Evolutionary conservation across 768 basidiomycete genomes (phyloP), one percentile per base, ranked within the genome.

Genomic region (Lentinula lateritia): DNA sequence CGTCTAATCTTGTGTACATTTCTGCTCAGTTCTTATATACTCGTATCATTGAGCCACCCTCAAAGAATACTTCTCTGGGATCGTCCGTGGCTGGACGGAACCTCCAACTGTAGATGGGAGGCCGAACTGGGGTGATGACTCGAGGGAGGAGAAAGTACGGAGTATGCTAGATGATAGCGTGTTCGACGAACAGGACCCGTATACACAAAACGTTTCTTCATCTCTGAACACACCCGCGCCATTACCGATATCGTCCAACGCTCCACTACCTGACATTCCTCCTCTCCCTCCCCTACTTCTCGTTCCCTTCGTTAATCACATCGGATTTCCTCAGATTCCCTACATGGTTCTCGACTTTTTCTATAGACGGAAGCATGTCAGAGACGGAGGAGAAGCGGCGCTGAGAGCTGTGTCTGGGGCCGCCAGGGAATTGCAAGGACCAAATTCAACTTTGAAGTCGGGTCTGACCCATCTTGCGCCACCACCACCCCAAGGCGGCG

Each of bases 41-140:
- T 23, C 3, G 8, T 48, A 3, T 48, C n/a, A 6, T 20, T 3
- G 18, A 48, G 86, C 91, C 39, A 90, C 93, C 0, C 82, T 96
- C 74, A 99, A 98, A 76, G 97, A 99, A 75, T 98, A 92, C 72
- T 85, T 98, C 84, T 81, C 86, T 59, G 97, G 96, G 2, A 70
- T 98, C 45, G 84, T 82, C 69, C 80, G 83, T 58, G 97, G 97
- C 2, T 99, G 92, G 91, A 85, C 88, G 18, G 86, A 87, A 34
- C 78, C 38, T 41, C 36, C 32, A 13, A 23, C 10, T 13, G 16
- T 55, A 2, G n/a, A 55, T 5, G 53, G 53, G 5, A 55, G 38
- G 39, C 32, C 20, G 41, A 55, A 55, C 1, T 72, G 93, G 36
- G 81, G 87, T 52, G 81, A 83, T 55, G 75, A 88, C 58, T 90